Evolutionary conservation across 1,284 basidiomycete genomes (phyloP).

Genomic region (Waitea zeae): DNA sequence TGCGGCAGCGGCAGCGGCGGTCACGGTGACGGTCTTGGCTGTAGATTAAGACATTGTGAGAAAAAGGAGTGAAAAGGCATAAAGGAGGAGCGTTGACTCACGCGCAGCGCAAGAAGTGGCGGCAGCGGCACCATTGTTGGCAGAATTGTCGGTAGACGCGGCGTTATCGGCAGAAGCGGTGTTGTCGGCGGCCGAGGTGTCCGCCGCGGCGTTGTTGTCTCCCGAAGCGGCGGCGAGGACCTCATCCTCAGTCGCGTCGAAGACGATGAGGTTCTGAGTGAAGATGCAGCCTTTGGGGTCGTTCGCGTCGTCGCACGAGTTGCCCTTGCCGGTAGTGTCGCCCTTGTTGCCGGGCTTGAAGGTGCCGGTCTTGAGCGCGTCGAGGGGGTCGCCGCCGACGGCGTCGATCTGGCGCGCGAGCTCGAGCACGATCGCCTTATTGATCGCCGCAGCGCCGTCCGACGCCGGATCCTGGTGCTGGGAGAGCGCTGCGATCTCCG

Average conservation of each 20-base stretch:
- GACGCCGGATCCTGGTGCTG: slow-evolving; percentile 60
- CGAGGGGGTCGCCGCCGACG: slow-evolving; percentile 44
- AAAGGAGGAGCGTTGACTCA: too few relatives aligned
- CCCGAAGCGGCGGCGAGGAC: slow-evolving; percentile 34
- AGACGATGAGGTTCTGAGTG: slow-evolving; percentile 37
- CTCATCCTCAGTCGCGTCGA: slow-evolving; percentile 41
- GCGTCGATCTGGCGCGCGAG: slow-evolving; percentile 43
- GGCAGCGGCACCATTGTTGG: slow-evolving; percentile 1
- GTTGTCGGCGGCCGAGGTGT: slow-evolving; percentile 7
- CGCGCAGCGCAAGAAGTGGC: too few relatives aligned
- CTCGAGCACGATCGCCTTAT: slow-evolving; percentile 43
- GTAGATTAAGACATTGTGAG: too few relatives aligned
- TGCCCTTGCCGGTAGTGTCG: slow-evolving; percentile 34
- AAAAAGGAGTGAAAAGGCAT: too few relatives aligned
- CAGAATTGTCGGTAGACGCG: slow-evolving; percentile 6
- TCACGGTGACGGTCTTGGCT: slow-evolving; percentile 6
- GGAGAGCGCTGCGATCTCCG: slow-evolving; percentile 46
- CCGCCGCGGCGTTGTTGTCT: slow-evolving; percentile 7
- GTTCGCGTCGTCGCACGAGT: slow-evolving; percentile 31
- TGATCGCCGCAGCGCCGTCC: slow-evolving; percentile 31
- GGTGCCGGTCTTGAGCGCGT: slow-evolving; percentile 44
- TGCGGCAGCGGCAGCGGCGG: slow-evolving; percentile 7
- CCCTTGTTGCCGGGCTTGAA: slow-evolving; percentile 38
- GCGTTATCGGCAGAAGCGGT: slow-evolving; percentile 6
- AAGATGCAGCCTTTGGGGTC: slow-evolving; percentile 46